phyloP scores from a whole-genome alignment of 225 moss, liverwort and hornwort species.

The Pseudoscleropodium purum region DNA sequence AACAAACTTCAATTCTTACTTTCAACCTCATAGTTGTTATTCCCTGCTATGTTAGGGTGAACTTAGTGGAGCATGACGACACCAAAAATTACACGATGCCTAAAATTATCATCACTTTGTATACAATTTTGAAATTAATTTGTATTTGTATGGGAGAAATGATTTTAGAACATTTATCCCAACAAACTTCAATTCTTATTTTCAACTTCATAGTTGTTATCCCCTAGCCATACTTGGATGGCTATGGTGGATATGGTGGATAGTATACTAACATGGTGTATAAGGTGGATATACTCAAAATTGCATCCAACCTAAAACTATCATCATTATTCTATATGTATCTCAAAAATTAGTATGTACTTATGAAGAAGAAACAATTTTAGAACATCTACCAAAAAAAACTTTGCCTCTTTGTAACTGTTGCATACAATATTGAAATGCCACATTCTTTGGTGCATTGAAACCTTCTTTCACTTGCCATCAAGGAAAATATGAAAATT shows the following conservation, averaged over 20 bases:
- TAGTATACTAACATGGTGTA: not conserved
- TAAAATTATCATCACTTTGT: too few species aligned
- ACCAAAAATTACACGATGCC: not conserved
- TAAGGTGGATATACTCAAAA: not conserved
- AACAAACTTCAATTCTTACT: too few species aligned
- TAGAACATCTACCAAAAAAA: not conserved
- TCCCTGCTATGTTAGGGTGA: too few species aligned
- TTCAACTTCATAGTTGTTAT: not conserved
- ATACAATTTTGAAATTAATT: too few species aligned
- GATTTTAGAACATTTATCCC: not conserved
- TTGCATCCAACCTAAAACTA: fast-evolving
- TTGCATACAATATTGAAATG: fast-evolving
- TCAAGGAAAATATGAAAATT: not conserved
- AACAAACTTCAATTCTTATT: not conserved
- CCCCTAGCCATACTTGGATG: fast-evolving
- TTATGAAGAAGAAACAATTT: fast-evolving
- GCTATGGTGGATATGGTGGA: too few species aligned
- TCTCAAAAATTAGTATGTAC: not conserved
- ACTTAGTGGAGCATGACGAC: too few species aligned
- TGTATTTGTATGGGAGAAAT: too few species aligned
- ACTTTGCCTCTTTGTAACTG: fast-evolving
- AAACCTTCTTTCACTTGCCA: not conserved
- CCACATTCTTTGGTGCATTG: fast-evolving
- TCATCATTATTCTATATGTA: fast-evolving
- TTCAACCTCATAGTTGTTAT: too few species aligned